Evolutionary conservation across 2,329 filamentous ascomycete genomes (phyloP).

Genomic region (Colletotrichum echinochloae): DNA sequence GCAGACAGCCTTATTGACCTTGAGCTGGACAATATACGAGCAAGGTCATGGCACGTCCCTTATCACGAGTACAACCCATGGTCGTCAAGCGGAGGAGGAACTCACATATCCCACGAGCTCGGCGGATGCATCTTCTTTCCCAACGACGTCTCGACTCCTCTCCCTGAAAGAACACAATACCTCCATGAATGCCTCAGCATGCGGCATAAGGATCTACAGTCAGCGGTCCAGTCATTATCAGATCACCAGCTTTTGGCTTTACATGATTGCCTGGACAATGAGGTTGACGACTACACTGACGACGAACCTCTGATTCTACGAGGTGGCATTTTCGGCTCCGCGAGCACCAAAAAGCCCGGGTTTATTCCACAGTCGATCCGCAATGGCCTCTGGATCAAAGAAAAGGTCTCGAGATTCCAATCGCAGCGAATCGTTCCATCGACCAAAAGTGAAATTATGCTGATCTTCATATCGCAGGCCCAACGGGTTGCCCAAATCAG

Average conservation of each 20-base stretch:
- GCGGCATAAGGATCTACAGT: neutral
- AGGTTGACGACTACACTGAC: neutral
- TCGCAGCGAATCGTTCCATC: neutral
- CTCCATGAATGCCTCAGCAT: neutral
- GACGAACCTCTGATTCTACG: neutral
- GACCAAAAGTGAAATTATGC: neutral
- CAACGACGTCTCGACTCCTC: neutral
- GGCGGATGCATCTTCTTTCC: neutral
- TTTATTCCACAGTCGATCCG: neutral
- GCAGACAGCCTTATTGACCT: neutral
- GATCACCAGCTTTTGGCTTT: neutral
- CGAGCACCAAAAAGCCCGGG: neutral
- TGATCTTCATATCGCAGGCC: neutral
- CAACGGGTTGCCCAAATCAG: neutral
- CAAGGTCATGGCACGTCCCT: neutral
- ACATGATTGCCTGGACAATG: neutral
- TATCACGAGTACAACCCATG: neutral
- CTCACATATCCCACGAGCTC: neutral
- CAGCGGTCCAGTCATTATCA: neutral
- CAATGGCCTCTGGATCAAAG: neutral
- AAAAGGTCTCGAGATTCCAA: neutral
- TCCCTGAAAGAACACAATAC: neutral
- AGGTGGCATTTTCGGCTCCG: neutral
- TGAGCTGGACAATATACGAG: constrained; percentile 39
- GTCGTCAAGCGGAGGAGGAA: neutral